Base-by-base conservation (phyloP, 2,329 filamentous ascomycete species). In the Chaetoscypha palmicola region DNA sequence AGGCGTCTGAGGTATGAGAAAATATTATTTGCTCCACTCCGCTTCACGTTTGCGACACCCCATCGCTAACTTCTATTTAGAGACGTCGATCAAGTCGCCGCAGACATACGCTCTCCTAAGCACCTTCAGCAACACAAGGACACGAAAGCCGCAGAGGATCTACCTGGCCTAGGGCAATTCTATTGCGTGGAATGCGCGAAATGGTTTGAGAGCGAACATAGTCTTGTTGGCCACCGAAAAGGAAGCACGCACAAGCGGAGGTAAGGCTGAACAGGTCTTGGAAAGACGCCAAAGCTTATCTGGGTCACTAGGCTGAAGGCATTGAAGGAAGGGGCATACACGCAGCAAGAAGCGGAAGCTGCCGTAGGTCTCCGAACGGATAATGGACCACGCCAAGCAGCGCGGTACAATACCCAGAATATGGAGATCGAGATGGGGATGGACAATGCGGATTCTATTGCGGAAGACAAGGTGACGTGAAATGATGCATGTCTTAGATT, bases 151-250 rank as follows among this genome's bases (percentile, higher is more conserved):
- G 68, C 76, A 17, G 91, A 97, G 62, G 92, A 97, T 59, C 74
- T 96, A 26, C 92, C 92, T 2, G 91, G 81, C 0, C 72, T 96
- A 38, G 92, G 92, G 20, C 74, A 79, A 56, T 82, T 82, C 63
- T 97, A 96, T 66, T 98, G 92, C 65, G 73, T 84, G 12, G 86
- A 95, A 66, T 98, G 92, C 65, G 84, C 92, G 51, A 97, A 94
- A 69, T 97, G 87, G 83, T 97, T 94, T 64, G 91, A 97, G 64
- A 84, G 81, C 38, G 85, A 92, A 54, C 66, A 76, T 57, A 94
- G 86, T 56, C 70, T 94, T 46, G 71, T 74, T 26, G 73, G 77
- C 21, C 92, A 98, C 67, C 73, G 73, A 45, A 87, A 84, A 64
- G 88, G 87, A 57, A 98, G 96, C 69, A 87, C 86, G 52, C 92